Conservation (phyloP, 2,329 filamentous ascomycete species). For the Neonectria faginata region DNA sequence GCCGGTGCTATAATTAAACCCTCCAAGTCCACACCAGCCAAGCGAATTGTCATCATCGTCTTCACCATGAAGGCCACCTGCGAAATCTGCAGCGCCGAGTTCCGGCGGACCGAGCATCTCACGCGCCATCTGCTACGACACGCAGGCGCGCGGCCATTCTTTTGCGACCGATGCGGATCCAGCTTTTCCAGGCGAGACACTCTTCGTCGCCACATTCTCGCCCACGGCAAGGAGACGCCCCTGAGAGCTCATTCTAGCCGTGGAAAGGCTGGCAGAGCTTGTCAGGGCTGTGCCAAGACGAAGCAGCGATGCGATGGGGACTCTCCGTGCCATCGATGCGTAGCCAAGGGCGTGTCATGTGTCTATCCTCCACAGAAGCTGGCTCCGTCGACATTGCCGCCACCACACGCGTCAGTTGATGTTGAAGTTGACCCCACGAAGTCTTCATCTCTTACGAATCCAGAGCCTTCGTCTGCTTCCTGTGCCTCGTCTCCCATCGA, state of each 20-base stretch:
- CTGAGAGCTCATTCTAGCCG: not conserved
- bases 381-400: not conserved
- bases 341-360: not conserved
- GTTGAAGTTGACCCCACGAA: not conserved
- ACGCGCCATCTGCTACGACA: slow-evolving; percentile 1
- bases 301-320: slow-evolving; percentile 7
- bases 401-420: not conserved
- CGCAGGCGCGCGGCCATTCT: not conserved
- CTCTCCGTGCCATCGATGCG: not conserved
- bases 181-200: not conserved
- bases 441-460: not conserved
- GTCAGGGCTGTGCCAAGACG: not conserved
- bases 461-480: not conserved
- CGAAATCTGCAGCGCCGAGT: not conserved
- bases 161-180: slow-evolving; percentile 3
- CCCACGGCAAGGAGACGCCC: not conserved
- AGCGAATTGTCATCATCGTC: not conserved
- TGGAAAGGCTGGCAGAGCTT: not conserved
- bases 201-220: not conserved
- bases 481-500: not conserved
- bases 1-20: too few species aligned
- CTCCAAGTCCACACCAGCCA: too few species aligned
- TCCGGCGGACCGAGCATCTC: slow-evolving; percentile 1
- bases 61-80: not conserved
- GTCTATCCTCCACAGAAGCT: not conserved